phyloP scores from a whole-genome alignment of 2,329 filamentous ascomycete species.

The Trichoderma koningii region DNA sequence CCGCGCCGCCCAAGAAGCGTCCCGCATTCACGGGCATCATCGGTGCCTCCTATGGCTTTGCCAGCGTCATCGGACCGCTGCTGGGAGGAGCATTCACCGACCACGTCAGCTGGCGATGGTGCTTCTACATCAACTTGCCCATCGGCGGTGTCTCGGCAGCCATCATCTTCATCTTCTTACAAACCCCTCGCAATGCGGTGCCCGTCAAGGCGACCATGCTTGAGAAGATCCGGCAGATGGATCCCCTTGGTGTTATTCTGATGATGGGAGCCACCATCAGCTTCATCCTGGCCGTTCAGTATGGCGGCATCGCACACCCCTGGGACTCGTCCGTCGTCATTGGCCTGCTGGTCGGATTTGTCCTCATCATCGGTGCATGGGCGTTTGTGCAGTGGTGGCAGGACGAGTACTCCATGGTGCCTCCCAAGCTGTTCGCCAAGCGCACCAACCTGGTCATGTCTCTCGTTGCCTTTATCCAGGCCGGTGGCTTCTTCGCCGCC shows the following conservation, averaged over 20 bases:
- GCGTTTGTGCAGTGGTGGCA: conserved; percentile 43
- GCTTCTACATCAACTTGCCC: conserved; percentile 46
- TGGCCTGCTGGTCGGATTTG: conserved; percentile 47
- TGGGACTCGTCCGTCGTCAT: conserved; percentile 48
- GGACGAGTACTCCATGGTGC: conserved; percentile 50
- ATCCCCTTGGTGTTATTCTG: conserved; percentile 48
- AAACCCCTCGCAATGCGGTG: conserved; percentile 43
- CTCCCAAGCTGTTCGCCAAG: conserved; percentile 43
- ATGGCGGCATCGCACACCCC: conserved; percentile 47
- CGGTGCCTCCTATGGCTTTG: conserved; percentile 42
- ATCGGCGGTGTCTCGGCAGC: conserved; percentile 40
- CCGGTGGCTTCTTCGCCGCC: conserved; percentile 47
- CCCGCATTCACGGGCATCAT: conserved; percentile 45
- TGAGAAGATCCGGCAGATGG: conserved; percentile 53
- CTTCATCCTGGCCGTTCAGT: conserved; percentile 52
- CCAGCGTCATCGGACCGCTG: conserved; percentile 42
- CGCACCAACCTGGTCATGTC: conserved; percentile 44
- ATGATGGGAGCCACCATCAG: conserved; percentile 49
- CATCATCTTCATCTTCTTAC: conserved; percentile 47
- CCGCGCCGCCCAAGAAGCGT: conserved; percentile 41
- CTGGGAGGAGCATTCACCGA: conserved; percentile 45
- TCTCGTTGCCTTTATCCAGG: conserved; percentile 47
- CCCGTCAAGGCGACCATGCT: conserved; percentile 42
- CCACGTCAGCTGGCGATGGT: conserved; percentile 44
- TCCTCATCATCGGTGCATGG: conserved; percentile 42